Base-by-base conservation (phyloP, 768 basidiomycete species). In the Asterophora lycoperdoides region DNA sequence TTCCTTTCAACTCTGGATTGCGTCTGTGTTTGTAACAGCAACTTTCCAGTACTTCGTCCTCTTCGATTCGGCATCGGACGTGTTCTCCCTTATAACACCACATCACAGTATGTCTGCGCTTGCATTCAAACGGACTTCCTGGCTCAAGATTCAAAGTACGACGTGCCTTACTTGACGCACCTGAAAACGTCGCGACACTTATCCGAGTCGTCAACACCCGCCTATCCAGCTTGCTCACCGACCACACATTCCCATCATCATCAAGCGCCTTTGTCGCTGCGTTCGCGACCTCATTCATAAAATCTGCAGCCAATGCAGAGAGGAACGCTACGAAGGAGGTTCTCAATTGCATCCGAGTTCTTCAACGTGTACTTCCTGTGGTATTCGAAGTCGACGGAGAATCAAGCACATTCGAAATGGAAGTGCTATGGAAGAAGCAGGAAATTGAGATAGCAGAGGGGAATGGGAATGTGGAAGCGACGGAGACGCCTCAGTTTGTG, bases 61-160 rank as follows among this genome's bases (percentile, higher is more conserved):
- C 14, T 95, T 95, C 63, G 91, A 94, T 70, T 87, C 89, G 7
- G 80, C 89, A 1, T 89, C 90, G 0, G 92, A 95, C 57, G 91
- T 93, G 32, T 93, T 90, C 68, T 89, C 93, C 13, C 78, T 95
- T 43, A 85, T 94, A 57, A 83, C 88, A 2, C 81, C 89, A 1
- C 82, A 90, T 56, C 91, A 94, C 62, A 79, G 90, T 93, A 70
- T 53, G 86, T 71, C 26, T 20, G 8, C 41, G 36, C 4, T 28
- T 51, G 38, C 15, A 41, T 23, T 32, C 15, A 39, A 41, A 42
- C 30, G 36, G 48, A 52, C 45, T 34, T 23, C 23, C 23, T 23
- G 23, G 54, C 60, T 36, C 58, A 46, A 15, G 26, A 38, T 49
- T 44, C 48, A 3, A 53, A 94, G 92, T 96, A 57, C 84, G 90